phyloP scores from a whole-genome alignment of 257 asterid species.

The Plantago ovata region DNA sequence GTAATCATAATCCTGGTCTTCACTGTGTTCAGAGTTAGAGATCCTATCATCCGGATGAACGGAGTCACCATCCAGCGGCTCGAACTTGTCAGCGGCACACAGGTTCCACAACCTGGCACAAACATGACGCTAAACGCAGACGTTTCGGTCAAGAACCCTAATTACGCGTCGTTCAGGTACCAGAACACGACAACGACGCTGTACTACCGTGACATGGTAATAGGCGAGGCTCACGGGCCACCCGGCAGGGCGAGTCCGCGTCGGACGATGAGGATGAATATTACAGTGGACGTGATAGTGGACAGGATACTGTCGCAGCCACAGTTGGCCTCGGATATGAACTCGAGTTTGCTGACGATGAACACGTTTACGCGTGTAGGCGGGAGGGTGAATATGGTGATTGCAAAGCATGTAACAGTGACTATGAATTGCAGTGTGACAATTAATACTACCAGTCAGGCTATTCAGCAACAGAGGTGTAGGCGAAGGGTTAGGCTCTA shows the following conservation, averaged over 20 bases:
- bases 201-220: slow-evolving; percentile 43
- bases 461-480: slow-evolving; percentile 58
- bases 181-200: slow-evolving; percentile 59
- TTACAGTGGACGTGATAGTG: slow-evolving; percentile 56
- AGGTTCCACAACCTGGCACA: slow-evolving; percentile 50
- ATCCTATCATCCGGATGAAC: slow-evolving; percentile 57
- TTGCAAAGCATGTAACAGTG: slow-evolving; percentile 51
- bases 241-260: slow-evolving; percentile 69
- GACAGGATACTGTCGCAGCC: slow-evolving; percentile 48
- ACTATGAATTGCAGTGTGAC: slow-evolving; percentile 68
- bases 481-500: slow-evolving; percentile 51
- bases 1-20: slow-evolving; percentile 45
- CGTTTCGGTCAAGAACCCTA: slow-evolving; percentile 75
- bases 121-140: slow-evolving; percentile 67
- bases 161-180: slow-evolving; percentile 59
- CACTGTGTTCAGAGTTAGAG: slow-evolving; percentile 61
- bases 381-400: slow-evolving; percentile 55
- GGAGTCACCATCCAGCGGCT: slow-evolving; percentile 34
- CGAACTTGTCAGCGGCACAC: slow-evolving; percentile 34
- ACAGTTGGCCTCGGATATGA: slow-evolving; percentile 39
- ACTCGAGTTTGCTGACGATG: slow-evolving; percentile 44
- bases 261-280: slow-evolving; percentile 67
- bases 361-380: slow-evolving; percentile 52
- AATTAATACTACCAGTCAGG: slow-evolving; percentile 42
- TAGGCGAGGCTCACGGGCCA: slow-evolving; percentile 81